Percentiles rank a stretch among this genome's conserved stretches.
Conservation (phyloP, 2,329 filamentous ascomycete genomes). For the Sclerotinia minor region DNA sequence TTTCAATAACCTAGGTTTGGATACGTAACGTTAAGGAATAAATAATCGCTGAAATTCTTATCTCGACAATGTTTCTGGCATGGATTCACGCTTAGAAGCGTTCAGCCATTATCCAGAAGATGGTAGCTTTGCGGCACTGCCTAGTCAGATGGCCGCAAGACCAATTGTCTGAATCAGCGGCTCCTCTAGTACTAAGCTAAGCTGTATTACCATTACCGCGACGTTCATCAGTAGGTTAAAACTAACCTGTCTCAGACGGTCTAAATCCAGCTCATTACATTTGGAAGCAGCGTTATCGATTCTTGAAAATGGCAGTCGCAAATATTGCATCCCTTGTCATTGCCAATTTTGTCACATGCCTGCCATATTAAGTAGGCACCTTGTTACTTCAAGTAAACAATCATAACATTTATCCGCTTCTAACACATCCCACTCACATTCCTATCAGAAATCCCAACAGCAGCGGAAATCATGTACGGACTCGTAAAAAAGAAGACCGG, state of each 20-base stretch:
- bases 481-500: background rate
- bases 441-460: too few species aligned
- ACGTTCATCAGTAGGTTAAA: too few species aligned
- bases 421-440: background rate
- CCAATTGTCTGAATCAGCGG: too few species aligned
- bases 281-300: too few species aligned
- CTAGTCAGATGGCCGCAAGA: too few species aligned
- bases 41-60: background rate
- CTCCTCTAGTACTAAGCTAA: too few species aligned
- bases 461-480: background rate
- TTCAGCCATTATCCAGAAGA: too few species aligned
- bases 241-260: too few species aligned
- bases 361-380: background rate
- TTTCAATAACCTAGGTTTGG: conserved; percentile 61
- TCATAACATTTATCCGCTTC: background rate
- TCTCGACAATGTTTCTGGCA: background rate
- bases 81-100: too few species aligned
- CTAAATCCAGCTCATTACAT: too few species aligned
- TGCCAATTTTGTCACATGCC: background rate
- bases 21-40: background rate
- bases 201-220: too few species aligned
- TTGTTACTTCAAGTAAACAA: background rate
- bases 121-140: too few species aligned
- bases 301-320: background rate
- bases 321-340: background rate